Evolutionary conservation across 1,139 yeast species (phyloP), one percentile per base, ranked within the genome.

Genomic region (Suhomyces kunorum): DNA sequence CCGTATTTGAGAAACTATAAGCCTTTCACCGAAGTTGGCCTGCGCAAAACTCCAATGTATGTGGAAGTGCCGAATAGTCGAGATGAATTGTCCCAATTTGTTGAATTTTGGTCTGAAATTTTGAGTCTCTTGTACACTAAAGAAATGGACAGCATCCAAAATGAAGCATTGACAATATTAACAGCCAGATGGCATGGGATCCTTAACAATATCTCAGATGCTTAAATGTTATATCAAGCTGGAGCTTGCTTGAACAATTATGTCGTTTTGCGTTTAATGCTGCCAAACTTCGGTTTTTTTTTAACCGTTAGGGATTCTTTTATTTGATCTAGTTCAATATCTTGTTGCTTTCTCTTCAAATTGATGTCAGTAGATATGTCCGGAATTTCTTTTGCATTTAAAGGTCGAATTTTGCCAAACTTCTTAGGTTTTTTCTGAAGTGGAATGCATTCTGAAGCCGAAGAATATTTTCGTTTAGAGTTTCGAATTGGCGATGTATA

Each of bases 101-200:
- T 71, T 5, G 57, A 57, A 1, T 76, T 77, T 49, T 85, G 92
- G 92, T 47, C 59, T 2, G 55, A 58, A 3, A 59, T 76, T 0
- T 60, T 83, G 42, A 48, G 48, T 4, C 56, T 59, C 2, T 54
- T 80, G n/a, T 80, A 78, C 50, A 42, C 48, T 14, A 47, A 48
- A 7, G 68, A 67, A 31, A 66, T 79, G 61, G 63, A 61, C 34
- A 56, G 50, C 1, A 34, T 43, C 0, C 80, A 78, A 41, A 61
- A 63, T 27, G 46, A 50, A 2, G 75, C 80, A 4, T 54, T 79
- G 39, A 53, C 51, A n/a, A 33, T 51, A 28, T 54, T 78, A 11
- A 51, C 62, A 0, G 49, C 57, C 8, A 53, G 79, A 38, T 79
- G 83, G 83, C 41, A 56, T n/a, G 24, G 11, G 5, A 20, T 20